Conservation (phyloP, 1,139 yeast genomes). For the Taphrina pruni region DNA sequence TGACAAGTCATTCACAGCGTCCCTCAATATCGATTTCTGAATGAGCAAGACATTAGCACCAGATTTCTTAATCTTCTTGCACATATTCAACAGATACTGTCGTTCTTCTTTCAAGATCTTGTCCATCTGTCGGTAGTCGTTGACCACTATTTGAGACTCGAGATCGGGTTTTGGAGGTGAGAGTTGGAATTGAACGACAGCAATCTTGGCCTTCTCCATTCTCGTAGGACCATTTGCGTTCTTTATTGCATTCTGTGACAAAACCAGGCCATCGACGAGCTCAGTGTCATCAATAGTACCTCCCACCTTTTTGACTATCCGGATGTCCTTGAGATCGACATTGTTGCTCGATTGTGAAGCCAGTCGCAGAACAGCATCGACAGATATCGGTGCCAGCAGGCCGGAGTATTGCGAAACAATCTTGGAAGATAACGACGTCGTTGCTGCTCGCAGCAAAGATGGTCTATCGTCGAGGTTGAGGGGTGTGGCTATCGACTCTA, state of each 20-base stretch:
- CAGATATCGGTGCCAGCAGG: slow-evolving; percentile 89
- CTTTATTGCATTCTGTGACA: slow-evolving; percentile 87
- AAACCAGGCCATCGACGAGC: slow-evolving; percentile 88
- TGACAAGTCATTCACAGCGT: slow-evolving; percentile 96
- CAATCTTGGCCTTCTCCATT: slow-evolving; percentile 91
- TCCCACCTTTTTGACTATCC: slow-evolving; percentile 90
- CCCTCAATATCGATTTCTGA: slow-evolving; percentile 93
- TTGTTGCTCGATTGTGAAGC: slow-evolving; percentile 63
- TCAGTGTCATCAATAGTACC: slow-evolving; percentile 98
- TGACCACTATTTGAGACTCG: slow-evolving; percentile 96
- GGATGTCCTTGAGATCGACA: slow-evolving; percentile 86
- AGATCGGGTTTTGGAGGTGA: slow-evolving; percentile 99
- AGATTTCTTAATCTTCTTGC: slow-evolving; percentile 94
- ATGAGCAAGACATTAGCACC: slow-evolving; percentile 93
- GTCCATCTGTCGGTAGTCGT: slow-evolving; percentile 98
- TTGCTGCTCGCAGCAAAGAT: slow-evolving; percentile 85
- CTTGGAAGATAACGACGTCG: slow-evolving; percentile 82
- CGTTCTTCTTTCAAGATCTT: slow-evolving; percentile 97
- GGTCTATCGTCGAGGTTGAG: slow-evolving; percentile 78
- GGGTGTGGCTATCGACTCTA: slow-evolving; percentile 81
- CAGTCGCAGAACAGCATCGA: slow-evolving; percentile 82
- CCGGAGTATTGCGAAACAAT: slow-evolving; percentile 91
- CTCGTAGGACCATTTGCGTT: slow-evolving; percentile 96
- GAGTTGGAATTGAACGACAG: slow-evolving; percentile 89
- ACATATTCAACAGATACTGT: slow-evolving; percentile 87